Conservation (phyloP, 2,329 filamentous ascomycete genomes). For the Nemania bipapillata region DNA sequence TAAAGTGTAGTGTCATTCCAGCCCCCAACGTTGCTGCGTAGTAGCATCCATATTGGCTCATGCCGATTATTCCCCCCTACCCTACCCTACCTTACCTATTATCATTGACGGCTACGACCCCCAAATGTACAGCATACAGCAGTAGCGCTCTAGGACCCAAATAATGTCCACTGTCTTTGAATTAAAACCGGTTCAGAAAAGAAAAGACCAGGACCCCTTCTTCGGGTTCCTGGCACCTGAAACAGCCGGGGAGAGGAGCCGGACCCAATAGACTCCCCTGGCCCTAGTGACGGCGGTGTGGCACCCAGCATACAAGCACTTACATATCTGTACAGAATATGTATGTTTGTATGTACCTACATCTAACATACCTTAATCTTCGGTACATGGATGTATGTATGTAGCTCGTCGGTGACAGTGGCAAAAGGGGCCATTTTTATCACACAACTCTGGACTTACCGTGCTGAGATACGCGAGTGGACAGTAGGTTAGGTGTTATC, state of each 20-base stretch:
- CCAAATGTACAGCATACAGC: conserved; percentile 8
- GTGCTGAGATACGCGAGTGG: not conserved
- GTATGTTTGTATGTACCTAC: not conserved
- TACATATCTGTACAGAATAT: not conserved
- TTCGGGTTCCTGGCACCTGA: conserved; percentile 25
- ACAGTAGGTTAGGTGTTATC: not conserved
- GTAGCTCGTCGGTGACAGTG: not conserved
- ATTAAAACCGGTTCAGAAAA: not conserved
- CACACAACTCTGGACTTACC: not conserved
- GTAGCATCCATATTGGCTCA: not conserved
- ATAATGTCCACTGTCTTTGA: not conserved
- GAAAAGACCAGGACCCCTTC: conserved; percentile 10
- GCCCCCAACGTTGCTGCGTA: conserved; percentile 1
- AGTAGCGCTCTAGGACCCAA: conserved; percentile 1
- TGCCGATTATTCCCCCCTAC: no score
- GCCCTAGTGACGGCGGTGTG: not conserved
- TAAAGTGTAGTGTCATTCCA: conserved; percentile 12
- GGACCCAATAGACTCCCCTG: not conserved
- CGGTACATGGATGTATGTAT: not conserved
- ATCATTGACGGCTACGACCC: not conserved
- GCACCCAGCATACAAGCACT: not conserved
- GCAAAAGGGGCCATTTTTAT: not conserved
- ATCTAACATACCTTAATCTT: not conserved
- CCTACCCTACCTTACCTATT: not conserved
- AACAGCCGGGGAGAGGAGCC: conserved; percentile 29